A percentile compares a stretch with the other conserved stretches of the same genome.
Evolutionary conservation across 306 rosid species (phyloP).

Genomic region (Quercus agrifolia): DNA sequence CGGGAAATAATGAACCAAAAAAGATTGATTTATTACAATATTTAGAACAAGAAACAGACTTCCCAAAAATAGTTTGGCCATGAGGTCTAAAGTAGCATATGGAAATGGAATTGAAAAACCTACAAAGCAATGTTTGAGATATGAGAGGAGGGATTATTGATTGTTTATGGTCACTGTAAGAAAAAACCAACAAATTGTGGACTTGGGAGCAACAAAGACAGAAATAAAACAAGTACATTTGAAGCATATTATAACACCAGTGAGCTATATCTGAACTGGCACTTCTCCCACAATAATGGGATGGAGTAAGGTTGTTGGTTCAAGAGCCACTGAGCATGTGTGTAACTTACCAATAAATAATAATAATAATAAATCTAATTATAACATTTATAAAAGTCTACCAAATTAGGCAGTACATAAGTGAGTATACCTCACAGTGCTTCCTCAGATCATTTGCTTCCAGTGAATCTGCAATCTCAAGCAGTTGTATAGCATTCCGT

Average conservation of each 20-base stretch:
- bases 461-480: conserved; percentile 88
- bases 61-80: not conserved
- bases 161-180: not conserved
- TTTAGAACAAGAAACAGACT: not conserved
- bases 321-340: no score
- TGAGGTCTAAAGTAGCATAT: not conserved
- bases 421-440: conserved; percentile 72
- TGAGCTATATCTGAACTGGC: no score
- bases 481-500: conserved; percentile 79
- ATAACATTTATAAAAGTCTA: not conserved
- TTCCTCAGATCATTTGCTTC: conserved; percentile 75
- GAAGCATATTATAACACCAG: not conserved
- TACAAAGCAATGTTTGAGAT: not conserved
- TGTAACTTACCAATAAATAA: no score
- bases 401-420: not conserved
- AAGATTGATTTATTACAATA: not conserved
- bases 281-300: no score
- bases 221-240: not conserved
- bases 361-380: no score
- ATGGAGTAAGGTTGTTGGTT: no score
- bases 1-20: not conserved
- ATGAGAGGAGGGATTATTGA: not conserved
- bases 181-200: not conserved
- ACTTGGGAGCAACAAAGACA: no score
- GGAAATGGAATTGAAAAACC: not conserved